A percentile compares a stretch with the other conserved stretches of the same genome.
Conservation (phyloP, 768 basidiomycete species). For the Trametes cinnabarina region DNA sequence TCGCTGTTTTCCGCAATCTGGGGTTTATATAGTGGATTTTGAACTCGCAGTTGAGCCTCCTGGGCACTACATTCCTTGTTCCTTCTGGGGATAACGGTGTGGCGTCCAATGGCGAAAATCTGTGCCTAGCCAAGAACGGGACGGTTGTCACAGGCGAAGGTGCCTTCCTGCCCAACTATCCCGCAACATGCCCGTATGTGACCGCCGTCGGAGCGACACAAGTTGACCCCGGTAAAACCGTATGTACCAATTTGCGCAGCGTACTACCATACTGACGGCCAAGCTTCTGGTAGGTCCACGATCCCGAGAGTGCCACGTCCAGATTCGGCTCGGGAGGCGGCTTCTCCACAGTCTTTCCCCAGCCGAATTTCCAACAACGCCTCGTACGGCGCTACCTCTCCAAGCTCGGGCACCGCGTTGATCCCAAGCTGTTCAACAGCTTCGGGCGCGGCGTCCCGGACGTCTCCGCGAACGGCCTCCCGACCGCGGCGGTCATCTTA, state of each 20-base stretch:
- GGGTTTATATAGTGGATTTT: no score
- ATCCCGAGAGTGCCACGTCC: conserved; percentile 34
- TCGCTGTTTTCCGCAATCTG: no score
- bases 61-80: conserved; percentile 36
- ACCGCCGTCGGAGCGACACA: conserved; percentile 39
- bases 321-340: conserved; percentile 35
- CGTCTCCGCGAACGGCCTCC: conserved; percentile 33
- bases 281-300: conserved; percentile 16
- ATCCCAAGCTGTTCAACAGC: conserved; percentile 15
- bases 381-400: conserved; percentile 31
- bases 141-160: conserved; percentile 16
- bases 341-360: conserved; percentile 40
- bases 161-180: conserved; percentile 44
- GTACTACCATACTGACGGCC: not conserved
- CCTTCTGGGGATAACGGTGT: conserved; percentile 45
- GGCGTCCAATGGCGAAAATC: conserved; percentile 29
- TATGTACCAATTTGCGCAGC: not conserved
- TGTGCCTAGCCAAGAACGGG: conserved; percentile 32
- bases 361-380: conserved; percentile 34
- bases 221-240: conserved; percentile 30
- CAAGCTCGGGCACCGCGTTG: conserved; percentile 27
- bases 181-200: conserved; percentile 43
- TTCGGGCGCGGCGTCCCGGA: conserved; percentile 32
- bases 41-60: not conserved
- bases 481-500: conserved; percentile 2